Base-by-base conservation (phyloP, 768 basidiomycete genomes). In the Termitomyces sp. region DNA sequence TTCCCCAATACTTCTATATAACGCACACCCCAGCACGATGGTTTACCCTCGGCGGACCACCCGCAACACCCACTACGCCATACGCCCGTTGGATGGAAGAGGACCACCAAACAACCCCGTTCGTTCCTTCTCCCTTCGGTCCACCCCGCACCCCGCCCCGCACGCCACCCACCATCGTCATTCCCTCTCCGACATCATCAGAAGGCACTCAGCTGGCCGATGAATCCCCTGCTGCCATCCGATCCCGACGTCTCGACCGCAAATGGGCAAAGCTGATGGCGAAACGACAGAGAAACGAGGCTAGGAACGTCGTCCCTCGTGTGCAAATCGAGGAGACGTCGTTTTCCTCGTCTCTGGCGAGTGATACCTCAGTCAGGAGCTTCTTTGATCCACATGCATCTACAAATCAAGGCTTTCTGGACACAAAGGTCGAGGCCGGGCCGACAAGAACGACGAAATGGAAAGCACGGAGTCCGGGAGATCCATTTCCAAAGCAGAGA, bases 111-210 rank as follows among this genome's bases (percentile, higher is more conserved):
- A 32, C 9, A 3, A 54, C 38, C 7, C 56, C 48, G 2, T 50
- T 57, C 16, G 16, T 51, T 14, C 4, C 50, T 33, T 52, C 50
- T 1, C 50, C 50, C 20, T 58, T 58, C 35, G 7, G 33, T 12
- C 44, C 26, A 5, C 50, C 57, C 12, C 28, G 51, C 10, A 53
- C 58, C 3, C 56, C 58, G 18, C 33, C 23, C 6, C 46, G 5
- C 5, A 32, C 33, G 0, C 51, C 44, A 10, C 52, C 44, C 13
- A 35, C 35, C 12, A 54, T 59, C 8, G n/a, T 40, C 35, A 35
- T 59, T 9, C 58, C 58, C 18, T 59, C 58, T 18, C 58, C 58
- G 4, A 59, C 58, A 18, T 59, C 58, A 5, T 59, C 58, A 14
- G 58, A 54, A 26, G 57, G 57, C 23, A 40, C 43, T 2, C 52